Percentiles rank a stretch among this genome's conserved stretches.
phyloP scores from a whole-genome alignment of 164 flowering plant genomes.

The Buxus sempervirens region DNA sequence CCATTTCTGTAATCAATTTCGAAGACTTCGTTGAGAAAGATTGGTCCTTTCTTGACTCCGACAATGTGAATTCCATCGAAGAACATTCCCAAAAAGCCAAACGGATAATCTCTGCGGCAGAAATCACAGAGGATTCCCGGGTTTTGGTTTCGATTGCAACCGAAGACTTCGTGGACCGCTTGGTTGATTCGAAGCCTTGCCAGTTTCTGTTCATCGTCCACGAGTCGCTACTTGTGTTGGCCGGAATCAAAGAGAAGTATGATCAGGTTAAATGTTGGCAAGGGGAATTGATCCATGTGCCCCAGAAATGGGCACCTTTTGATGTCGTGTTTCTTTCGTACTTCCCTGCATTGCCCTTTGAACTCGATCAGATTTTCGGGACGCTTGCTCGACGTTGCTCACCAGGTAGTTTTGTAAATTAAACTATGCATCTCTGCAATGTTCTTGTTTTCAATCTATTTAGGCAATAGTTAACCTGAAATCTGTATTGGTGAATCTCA shows the following conservation, averaged over 20 bases:
- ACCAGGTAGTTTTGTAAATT: conserved; percentile 45
- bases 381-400: conserved; percentile 48
- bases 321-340: conserved; percentile 79
- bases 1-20: conserved; percentile 40
- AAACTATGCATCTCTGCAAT: background rate
- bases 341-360: conserved; percentile 69
- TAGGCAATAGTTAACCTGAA: background rate
- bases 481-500: background rate
- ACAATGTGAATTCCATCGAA: conserved; percentile 24
- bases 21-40: conserved; percentile 73
- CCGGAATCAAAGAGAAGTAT: conserved; percentile 69
- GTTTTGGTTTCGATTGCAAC: conserved; percentile 67
- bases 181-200: conserved; percentile 42
- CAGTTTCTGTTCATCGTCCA: conserved; percentile 66
- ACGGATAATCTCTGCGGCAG: conserved; percentile 55
- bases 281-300: conserved; percentile 70
- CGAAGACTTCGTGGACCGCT: conserved; percentile 62
- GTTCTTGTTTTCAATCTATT: background rate
- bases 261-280: conserved; percentile 88
- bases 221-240: conserved; percentile 72
- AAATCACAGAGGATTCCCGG: conserved; percentile 43
- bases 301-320: conserved; percentile 75
- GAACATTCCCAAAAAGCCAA: conserved; percentile 34
- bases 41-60: conserved; percentile 86
- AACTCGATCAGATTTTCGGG: conserved; percentile 47